Conservation (phyloP, 2,329 filamentous ascomycete genomes). For the Biscogniauxia mediterranea region DNA sequence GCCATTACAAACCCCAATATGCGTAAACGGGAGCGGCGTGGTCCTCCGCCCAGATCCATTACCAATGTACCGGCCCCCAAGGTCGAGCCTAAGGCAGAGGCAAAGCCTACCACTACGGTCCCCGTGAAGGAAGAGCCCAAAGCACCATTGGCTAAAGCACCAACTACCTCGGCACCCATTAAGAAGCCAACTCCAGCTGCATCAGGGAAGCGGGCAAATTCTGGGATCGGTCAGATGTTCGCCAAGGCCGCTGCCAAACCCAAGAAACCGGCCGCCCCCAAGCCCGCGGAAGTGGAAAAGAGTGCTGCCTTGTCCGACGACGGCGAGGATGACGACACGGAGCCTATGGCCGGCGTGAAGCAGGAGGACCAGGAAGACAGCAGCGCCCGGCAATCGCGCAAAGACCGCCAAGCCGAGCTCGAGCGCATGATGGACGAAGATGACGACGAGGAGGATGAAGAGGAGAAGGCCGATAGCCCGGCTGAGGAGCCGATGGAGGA, state of each 20-base stretch:
- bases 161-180: conserved; percentile 34
- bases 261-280: conserved; percentile 28
- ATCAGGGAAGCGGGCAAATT: conserved; percentile 49
- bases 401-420: conserved; percentile 30
- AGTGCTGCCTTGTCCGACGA: conserved; percentile 33
- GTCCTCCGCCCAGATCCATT: conserved; percentile 25
- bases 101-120: conserved; percentile 22
- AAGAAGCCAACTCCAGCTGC: conserved; percentile 38
- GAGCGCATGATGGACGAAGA: conserved; percentile 36
- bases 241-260: conserved; percentile 33
- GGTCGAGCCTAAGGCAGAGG: conserved; percentile 33
- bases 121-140: conserved; percentile 38
- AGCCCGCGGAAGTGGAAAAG: conserved; percentile 12
- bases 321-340: conserved; percentile 33
- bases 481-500: conserved; percentile 31
- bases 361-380: conserved; percentile 26
- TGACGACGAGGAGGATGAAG: conserved; percentile 32
- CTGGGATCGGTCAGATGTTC: conserved; percentile 36
- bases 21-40: conserved; percentile 47
- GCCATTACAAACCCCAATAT: conserved; percentile 72
- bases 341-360: conserved; percentile 22
- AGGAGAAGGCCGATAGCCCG: conserved; percentile 21
- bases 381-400: conserved; percentile 23
- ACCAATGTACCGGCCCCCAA: conserved; percentile 30
- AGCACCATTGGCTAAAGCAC: conserved; percentile 24